Conservation (phyloP, 2,329 filamentous ascomycete species). For the Botrytis fragariae region DNA sequence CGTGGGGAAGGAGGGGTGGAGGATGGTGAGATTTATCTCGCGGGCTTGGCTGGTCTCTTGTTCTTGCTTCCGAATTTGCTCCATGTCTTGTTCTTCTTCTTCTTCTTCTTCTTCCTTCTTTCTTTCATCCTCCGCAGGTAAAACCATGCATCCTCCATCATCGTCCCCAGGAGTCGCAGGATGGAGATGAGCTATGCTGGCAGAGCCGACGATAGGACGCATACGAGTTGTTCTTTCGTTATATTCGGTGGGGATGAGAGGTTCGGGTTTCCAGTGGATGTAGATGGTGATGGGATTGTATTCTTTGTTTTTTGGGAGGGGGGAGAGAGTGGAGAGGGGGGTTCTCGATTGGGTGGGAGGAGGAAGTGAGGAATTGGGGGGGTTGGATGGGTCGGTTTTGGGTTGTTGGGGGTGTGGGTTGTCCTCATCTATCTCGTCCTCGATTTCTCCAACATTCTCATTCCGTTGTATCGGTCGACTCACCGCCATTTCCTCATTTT, state of each 20-base stretch:
- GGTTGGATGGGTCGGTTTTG: background rate
- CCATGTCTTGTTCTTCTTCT: too few species aligned
- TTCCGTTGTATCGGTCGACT: background rate
- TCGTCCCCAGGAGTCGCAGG: too few species aligned
- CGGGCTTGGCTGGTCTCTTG: too few species aligned
- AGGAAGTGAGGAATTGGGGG: background rate
- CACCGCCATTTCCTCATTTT: background rate
- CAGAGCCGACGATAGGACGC: fast-evolving
- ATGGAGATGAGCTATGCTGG: background rate
- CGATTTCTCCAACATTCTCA: background rate
- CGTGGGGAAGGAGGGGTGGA: too few species aligned
- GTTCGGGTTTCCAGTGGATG: background rate
- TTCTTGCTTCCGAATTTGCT: too few species aligned
- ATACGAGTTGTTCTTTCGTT: too few species aligned
- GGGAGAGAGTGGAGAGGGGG: background rate
- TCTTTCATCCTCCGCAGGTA: too few species aligned
- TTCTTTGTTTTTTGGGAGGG: fast-evolving
- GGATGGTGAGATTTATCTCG: too few species aligned
- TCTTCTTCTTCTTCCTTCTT: too few species aligned
- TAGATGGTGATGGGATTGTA: background rate
- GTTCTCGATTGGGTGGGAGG: background rate
- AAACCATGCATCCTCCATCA: fast-evolving
- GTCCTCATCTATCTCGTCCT: background rate
- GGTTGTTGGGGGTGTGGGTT: background rate
- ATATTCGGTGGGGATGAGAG: background rate